Percentiles rank a stretch among this genome's conserved stretches.
These are phyloP conservation scores for Mycena sp. DNA, from an alignment of 1,284 basidiomycete species.

Conservation along the genomic window DNA sequence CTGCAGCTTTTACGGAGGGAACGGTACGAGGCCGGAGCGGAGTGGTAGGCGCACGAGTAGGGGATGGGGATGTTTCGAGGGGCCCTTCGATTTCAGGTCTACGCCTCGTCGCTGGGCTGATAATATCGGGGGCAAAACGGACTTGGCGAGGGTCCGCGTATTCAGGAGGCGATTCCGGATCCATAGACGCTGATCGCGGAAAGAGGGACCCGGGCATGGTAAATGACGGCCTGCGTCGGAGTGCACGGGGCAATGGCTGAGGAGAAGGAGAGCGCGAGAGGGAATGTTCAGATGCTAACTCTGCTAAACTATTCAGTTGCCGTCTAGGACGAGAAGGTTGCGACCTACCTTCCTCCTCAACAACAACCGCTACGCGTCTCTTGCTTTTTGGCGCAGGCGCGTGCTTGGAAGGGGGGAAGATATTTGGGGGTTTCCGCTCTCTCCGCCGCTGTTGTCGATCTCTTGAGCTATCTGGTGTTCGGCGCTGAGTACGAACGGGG, in stretches of 20 bases:
- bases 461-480: conserved; percentile 9
- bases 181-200: conserved; percentile 72
- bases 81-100: conserved; percentile 13
- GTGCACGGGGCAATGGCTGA: conserved; percentile 44
- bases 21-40: conserved; percentile 18
- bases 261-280: conserved; percentile 38
- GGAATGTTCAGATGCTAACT: conserved; percentile 15
- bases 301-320: conserved; percentile 2
- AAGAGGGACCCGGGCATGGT: conserved; percentile 85
- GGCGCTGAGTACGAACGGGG: conserved; percentile 21
- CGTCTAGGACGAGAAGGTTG: neutral
- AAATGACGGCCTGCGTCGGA: conserved; percentile 54
- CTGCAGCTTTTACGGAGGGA: conserved; percentile 49
- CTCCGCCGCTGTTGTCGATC: conserved; percentile 11
- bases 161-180: conserved; percentile 52
- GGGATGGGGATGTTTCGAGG: neutral
- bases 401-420: conserved; percentile 9
- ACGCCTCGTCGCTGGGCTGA: conserved; percentile 18
- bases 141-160: conserved; percentile 49
- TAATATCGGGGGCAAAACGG: conserved; percentile 45
- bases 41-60: neutral
- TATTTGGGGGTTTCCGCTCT: conserved; percentile 16
- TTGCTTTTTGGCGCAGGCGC: neutral
- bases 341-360: conserved; percentile 24
- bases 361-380: conserved; percentile 15